A percentile compares a stretch with the other conserved stretches of the same genome.
These are phyloP conservation scores for Colletotrichum tanaceti DNA, from an alignment of 2,329 filamentous ascomycete genomes.

Conservation along the genomic window DNA sequence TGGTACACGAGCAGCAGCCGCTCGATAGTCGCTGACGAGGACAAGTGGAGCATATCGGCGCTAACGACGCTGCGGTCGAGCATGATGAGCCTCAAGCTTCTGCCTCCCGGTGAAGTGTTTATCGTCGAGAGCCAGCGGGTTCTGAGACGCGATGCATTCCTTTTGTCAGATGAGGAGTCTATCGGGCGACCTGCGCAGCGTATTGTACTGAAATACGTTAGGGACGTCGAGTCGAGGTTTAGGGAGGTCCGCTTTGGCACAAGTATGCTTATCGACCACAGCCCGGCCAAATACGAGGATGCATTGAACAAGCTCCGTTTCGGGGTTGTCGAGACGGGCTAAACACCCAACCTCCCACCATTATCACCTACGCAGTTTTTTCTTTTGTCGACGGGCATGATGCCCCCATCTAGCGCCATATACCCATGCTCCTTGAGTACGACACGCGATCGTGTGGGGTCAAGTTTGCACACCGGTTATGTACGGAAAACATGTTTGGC, in stretches of 20 bases:
- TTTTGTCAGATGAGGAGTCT: constrained; percentile 57
- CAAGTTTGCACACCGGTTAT: background rate
- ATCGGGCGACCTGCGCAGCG: constrained; percentile 75
- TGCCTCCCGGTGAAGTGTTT: constrained; percentile 83
- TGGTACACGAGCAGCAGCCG: constrained; percentile 62
- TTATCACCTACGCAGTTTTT: constrained; percentile 10
- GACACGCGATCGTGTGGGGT: constrained; percentile 1
- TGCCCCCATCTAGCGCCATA: constrained; percentile 10
- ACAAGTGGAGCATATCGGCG: constrained; percentile 76
- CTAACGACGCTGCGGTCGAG: constrained; percentile 73
- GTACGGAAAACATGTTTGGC: background rate
- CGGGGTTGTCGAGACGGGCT: constrained; percentile 55
- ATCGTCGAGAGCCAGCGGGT: constrained; percentile 76
- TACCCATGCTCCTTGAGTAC: constrained; percentile 26
- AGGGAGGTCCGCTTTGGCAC: constrained; percentile 77
- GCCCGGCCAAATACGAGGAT: constrained; percentile 78
- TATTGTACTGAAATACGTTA: constrained; percentile 76
- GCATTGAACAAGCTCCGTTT: constrained; percentile 70
- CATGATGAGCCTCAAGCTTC: constrained; percentile 76
- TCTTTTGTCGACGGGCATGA: constrained; percentile 21
- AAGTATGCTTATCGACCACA: constrained; percentile 81
- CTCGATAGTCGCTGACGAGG: constrained; percentile 63
- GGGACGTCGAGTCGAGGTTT: constrained; percentile 77
- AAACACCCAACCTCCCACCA: background rate
- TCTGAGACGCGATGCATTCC: constrained; percentile 73